These are phyloP conservation scores for Exserohilum turcica DNA, from an alignment of 2,329 filamentous ascomycete genomes.

Conservation along the genomic window DNA sequence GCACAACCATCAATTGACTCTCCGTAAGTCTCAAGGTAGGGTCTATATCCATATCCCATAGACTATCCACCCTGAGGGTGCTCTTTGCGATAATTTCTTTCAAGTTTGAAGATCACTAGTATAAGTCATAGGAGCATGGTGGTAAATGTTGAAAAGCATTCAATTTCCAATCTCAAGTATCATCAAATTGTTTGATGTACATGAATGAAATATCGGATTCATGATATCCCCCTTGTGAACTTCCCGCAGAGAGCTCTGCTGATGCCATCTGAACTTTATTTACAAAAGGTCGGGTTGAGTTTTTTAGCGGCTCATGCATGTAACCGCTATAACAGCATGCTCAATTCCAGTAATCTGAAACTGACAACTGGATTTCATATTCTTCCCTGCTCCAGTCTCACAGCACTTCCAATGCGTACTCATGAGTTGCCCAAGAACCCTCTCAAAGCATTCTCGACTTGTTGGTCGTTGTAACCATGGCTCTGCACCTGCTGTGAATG, in stretches of 20 bases:
- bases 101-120: no score
- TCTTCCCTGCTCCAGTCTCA: background rate
- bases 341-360: background rate
- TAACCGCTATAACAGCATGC: background rate
- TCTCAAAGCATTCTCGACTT: slow-evolving; percentile 34
- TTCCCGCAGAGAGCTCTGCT: no score
- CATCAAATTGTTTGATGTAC: no score
- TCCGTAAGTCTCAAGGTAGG: slow-evolving; percentile 56
- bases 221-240: no score
- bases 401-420: background rate
- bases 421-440: slow-evolving; percentile 27
- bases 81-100: slow-evolving; percentile 51
- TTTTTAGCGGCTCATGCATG: background rate
- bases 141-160: no score
- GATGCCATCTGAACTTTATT: no score
- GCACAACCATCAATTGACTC: slow-evolving; percentile 42
- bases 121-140: no score
- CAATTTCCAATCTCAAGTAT: no score
- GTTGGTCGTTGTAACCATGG: slow-evolving; percentile 27
- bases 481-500: slow-evolving; percentile 13
- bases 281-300: background rate
- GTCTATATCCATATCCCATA: slow-evolving; percentile 50
- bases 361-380: background rate
- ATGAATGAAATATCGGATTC: no score
- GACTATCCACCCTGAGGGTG: slow-evolving; percentile 48